Percentiles rank a stretch among this genome's conserved stretches.
phyloP scores from a whole-genome alignment of 2,329 filamentous ascomycete genomes.

The Pyrenochaeta sp. region DNA sequence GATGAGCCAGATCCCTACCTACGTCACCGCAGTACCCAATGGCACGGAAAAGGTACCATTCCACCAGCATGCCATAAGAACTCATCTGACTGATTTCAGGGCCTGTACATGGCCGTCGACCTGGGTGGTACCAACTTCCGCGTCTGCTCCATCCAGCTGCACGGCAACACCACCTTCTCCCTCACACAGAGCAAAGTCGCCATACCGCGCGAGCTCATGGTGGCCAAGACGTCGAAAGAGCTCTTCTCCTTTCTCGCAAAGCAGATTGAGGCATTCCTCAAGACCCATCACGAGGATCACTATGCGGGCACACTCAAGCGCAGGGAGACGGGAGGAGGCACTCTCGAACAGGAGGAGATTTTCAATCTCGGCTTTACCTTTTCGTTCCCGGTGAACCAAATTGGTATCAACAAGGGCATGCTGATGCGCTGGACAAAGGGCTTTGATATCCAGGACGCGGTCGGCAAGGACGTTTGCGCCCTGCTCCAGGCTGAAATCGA shows the following conservation, averaged over 20 bases:
- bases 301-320: conserved; percentile 76
- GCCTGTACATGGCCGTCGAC: conserved; percentile 94
- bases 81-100: conserved; percentile 61
- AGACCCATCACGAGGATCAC: conserved; percentile 86
- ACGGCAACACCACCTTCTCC: conserved; percentile 94
- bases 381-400: conserved; percentile 93
- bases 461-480: conserved; percentile 94
- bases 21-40: conserved; percentile 94
- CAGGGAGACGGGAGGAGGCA: conserved; percentile 67
- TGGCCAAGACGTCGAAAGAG: conserved; percentile 82
- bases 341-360: conserved; percentile 72
- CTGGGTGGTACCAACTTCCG: conserved; percentile 99
- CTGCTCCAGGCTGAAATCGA: conserved; percentile 91
- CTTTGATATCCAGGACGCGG: conserved; percentile 92
- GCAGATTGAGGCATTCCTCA: conserved; percentile 89
- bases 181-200: conserved; percentile 91
- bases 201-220: conserved; percentile 90
- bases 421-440: conserved; percentile 99
- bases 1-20: conserved; percentile 95
- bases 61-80: conserved; percentile 55
- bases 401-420: conserved; percentile 92
- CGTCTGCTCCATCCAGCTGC: conserved; percentile 92
- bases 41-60: conserved; percentile 94
- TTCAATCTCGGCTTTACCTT: conserved; percentile 99
- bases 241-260: conserved; percentile 93